A percentile compares a stretch with the other conserved stretches of the same genome.
phyloP scores from a whole-genome alignment of 495 filamentous ascomycete species.

The Xylaria curta region DNA sequence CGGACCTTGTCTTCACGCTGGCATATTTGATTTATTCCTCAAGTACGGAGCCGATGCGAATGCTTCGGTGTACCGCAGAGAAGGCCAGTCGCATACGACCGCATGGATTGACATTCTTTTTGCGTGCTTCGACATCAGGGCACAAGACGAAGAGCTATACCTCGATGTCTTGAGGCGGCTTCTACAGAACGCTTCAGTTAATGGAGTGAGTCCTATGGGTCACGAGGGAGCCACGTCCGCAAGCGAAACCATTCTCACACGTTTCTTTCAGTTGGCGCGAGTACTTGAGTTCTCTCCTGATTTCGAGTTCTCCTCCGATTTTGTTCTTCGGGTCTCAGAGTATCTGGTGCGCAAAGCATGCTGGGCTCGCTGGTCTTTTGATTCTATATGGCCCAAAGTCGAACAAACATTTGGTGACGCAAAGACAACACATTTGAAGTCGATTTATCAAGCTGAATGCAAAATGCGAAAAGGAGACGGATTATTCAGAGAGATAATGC shows the following conservation, averaged over 20 bases:
- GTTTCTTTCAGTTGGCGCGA: slow-evolving; percentile 14
- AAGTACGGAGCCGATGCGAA: slow-evolving; percentile 7
- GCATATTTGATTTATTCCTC: slow-evolving; percentile 7
- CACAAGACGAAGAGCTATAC: slow-evolving; percentile 11
- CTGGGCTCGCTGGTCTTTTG: slow-evolving; percentile 10
- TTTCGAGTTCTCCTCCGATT: slow-evolving; percentile 6
- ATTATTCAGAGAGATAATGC: not conserved
- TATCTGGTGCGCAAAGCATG: slow-evolving; percentile 3
- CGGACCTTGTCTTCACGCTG: slow-evolving; percentile 15
- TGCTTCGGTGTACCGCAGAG: slow-evolving; percentile 12
- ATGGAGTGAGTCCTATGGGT: not conserved
- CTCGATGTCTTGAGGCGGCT: slow-evolving; percentile 1
- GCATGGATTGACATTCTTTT: slow-evolving; percentile 21
- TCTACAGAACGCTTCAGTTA: not conserved
- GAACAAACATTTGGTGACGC: not conserved
- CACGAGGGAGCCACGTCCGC: not conserved
- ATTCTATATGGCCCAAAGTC: slow-evolving; percentile 1
- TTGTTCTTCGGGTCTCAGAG: slow-evolving; percentile 9
- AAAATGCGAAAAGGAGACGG: not conserved
- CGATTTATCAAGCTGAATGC: not conserved
- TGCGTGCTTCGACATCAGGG: slow-evolving; percentile 11
- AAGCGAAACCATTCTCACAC: slow-evolving; percentile 12
- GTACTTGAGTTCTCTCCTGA: slow-evolving; percentile 18
- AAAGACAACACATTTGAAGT: slow-evolving; percentile 6
- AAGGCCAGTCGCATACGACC: slow-evolving; percentile 6